A percentile compares a stretch with the other conserved stretches of the same genome.
Conservation (phyloP, 805 yeast species). For the Wickerhamiella galacta region DNA sequence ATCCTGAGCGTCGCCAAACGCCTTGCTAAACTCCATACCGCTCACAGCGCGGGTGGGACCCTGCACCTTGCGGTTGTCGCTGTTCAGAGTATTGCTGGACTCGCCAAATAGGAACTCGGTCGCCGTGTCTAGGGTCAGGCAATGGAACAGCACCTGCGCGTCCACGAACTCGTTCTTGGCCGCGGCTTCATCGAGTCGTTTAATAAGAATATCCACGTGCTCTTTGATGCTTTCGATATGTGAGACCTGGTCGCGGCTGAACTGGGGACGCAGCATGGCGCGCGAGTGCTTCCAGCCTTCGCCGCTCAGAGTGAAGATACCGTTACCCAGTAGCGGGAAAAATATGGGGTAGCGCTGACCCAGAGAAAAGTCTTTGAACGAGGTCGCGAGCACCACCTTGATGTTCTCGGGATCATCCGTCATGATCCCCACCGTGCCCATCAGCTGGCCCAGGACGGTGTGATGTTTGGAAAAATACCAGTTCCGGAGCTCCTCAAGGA, state of each 20-base stretch:
- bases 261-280: constrained; percentile 22
- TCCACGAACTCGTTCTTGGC: constrained; percentile 16
- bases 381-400: constrained; percentile 20
- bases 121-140: constrained; percentile 17
- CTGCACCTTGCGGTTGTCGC: constrained; percentile 6
- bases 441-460: neutral
- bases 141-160: constrained; percentile 14
- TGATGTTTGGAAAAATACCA: too few species aligned
- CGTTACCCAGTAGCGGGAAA: constrained; percentile 19
- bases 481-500: too few species aligned
- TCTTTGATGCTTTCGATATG: constrained; percentile 14
- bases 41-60: constrained; percentile 1
- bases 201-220: constrained; percentile 10
- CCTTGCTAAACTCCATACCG: constrained; percentile 9
- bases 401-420: constrained; percentile 22
- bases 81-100: constrained; percentile 14
- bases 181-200: constrained; percentile 6
- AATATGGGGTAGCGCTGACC: constrained; percentile 18
- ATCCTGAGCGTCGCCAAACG: constrained; percentile 11
- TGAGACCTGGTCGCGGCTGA: constrained; percentile 19
- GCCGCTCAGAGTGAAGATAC: constrained; percentile 23
- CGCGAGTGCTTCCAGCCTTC: constrained; percentile 23
- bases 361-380: constrained; percentile 19
- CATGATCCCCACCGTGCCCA: constrained; percentile 1
- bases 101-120: constrained; percentile 19